Percentiles rank a stretch among this genome's conserved stretches.
Evolutionary conservation across 805 yeast genomes (phyloP).

Genomic region (Wickerhamiella nectarea): DNA sequence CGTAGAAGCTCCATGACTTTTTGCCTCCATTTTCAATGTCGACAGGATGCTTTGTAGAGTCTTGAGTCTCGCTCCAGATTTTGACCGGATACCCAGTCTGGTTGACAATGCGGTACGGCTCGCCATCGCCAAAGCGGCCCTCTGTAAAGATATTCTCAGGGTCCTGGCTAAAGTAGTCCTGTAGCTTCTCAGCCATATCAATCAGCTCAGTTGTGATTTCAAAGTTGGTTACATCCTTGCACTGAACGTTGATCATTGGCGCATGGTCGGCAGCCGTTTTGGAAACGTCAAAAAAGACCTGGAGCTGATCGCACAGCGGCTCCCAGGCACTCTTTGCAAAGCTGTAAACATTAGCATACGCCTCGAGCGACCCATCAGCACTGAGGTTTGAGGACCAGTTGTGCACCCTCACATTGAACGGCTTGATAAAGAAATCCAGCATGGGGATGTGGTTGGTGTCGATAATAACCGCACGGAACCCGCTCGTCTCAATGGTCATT

Average conservation of each 20-base stretch:
- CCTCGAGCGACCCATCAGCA: conserved; percentile 50
- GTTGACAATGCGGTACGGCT: conserved; percentile 69
- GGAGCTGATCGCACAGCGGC: conserved; percentile 82
- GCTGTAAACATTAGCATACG: conserved; percentile 65
- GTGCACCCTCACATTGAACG: conserved; percentile 52
- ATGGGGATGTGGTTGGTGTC: conserved; percentile 91
- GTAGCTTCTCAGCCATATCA: conserved; percentile 59
- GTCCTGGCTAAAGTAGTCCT: conserved; percentile 29
- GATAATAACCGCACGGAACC: conserved; percentile 65
- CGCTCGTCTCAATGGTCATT: conserved; percentile 51
- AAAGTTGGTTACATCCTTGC: conserved; percentile 63
- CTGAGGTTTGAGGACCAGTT: conserved; percentile 82
- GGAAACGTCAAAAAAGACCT: conserved; percentile 56
- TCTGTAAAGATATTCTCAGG: conserved; percentile 17
- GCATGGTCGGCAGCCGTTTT: conserved; percentile 33
- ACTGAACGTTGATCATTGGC: conserved; percentile 51
- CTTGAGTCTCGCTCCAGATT: conserved; percentile 57
- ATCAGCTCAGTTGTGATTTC: conserved; percentile 72
- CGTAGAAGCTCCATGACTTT: conserved; percentile 84
- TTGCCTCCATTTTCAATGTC: conserved; percentile 34
- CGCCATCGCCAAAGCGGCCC: conserved; percentile 59
- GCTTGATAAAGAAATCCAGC: conserved; percentile 56
- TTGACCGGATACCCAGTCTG: conserved; percentile 75
- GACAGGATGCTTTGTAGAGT: conserved; percentile 21
- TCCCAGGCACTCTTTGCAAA: conserved; percentile 91